These are phyloP conservation scores for Calonectria honghensis DNA, from an alignment of 2,329 filamentous ascomycete species.

Conservation along the genomic window DNA sequence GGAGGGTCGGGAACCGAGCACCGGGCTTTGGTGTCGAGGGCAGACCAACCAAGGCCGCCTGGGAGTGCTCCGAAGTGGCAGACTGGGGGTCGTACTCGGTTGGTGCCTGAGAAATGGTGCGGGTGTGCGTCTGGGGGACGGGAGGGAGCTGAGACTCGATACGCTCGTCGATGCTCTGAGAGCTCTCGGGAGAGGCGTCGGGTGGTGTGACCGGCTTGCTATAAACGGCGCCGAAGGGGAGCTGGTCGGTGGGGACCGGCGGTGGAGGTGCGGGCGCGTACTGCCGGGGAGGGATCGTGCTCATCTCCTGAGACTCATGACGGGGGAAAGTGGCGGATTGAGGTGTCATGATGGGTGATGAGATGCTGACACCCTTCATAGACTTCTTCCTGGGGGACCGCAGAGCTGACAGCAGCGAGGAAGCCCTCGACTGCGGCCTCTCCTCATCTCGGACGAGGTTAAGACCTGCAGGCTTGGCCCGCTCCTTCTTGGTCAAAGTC, in stretches of 20 bases:
- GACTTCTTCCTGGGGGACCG: conserved; percentile 75
- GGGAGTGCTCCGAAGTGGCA: conserved; percentile 71
- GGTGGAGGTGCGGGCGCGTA: conserved; percentile 76
- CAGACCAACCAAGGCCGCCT: conserved; percentile 71
- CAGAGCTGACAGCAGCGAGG: conserved; percentile 77
- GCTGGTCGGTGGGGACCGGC: conserved; percentile 70
- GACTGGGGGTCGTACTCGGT: conserved; percentile 70
- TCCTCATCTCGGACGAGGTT: conserved; percentile 68
- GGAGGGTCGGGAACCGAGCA: conserved; percentile 62
- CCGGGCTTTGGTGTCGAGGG: conserved; percentile 65
- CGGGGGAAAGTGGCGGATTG: conserved; percentile 76
- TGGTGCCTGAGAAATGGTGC: conserved; percentile 62
- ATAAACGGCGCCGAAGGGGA: conserved; percentile 57
- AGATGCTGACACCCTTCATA: conserved; percentile 74
- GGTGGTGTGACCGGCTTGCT: conserved; percentile 47
- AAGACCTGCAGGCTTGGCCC: conserved; percentile 69
- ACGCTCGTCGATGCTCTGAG: conserved; percentile 74
- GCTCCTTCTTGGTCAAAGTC: conserved; percentile 66
- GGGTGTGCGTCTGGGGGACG: conserved; percentile 59
- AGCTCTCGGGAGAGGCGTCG: conserved; percentile 64
- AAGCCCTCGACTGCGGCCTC: conserved; percentile 73
- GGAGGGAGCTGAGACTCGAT: conserved; percentile 64
- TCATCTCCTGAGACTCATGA: conserved; percentile 74
- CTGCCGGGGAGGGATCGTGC: conserved; percentile 73
- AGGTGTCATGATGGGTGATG: conserved; percentile 79